Conservation (phyloP, 1,139 yeast species). For the Kurtzmaniella quercitrusa region DNA sequence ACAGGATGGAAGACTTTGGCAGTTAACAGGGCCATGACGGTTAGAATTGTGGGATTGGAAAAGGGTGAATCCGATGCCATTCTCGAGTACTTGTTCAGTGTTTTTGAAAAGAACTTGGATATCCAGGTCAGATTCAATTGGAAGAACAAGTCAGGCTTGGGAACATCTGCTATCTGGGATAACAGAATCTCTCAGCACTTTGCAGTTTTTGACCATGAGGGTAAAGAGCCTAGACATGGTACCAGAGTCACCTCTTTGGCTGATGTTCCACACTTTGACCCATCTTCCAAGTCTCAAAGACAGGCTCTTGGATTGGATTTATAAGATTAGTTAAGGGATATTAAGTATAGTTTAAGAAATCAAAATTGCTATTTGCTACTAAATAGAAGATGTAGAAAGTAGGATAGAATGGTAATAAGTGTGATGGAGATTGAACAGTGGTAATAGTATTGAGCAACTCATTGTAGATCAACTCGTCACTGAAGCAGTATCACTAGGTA, state of each 20-base stretch:
- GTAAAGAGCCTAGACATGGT: constrained; percentile 42
- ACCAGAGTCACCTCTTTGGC: constrained; percentile 49
- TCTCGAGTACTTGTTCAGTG: constrained; percentile 29
- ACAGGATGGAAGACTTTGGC: constrained; percentile 40
- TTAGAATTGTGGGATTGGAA: constrained; percentile 33
- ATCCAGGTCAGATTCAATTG: constrained; percentile 54
- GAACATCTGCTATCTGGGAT: constrained; percentile 58
- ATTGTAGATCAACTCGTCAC: too few relatives aligned
- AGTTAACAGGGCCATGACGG: constrained; percentile 35
- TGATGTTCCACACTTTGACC: constrained; percentile 43
- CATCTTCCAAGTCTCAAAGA: constrained; percentile 42
- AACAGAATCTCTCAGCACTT: constrained; percentile 50
- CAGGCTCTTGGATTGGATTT: constrained; percentile 35
- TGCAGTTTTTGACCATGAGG: constrained; percentile 47
- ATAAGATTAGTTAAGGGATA: too few relatives aligned
- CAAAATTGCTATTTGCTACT: not conserved
- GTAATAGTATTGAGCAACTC: too few relatives aligned
- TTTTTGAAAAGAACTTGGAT: constrained; percentile 34
- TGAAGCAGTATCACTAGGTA: too few relatives aligned
- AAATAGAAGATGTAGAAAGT: too few relatives aligned
- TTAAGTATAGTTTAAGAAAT: not conserved
- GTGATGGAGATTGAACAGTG: too few relatives aligned
- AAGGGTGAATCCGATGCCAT: constrained; percentile 28
- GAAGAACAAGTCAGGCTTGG: constrained; percentile 45
- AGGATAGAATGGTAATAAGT: too few relatives aligned